Evolutionary conservation across 2,329 filamentous ascomycete species (phyloP).

Genomic region (Penicillium sp.): DNA sequence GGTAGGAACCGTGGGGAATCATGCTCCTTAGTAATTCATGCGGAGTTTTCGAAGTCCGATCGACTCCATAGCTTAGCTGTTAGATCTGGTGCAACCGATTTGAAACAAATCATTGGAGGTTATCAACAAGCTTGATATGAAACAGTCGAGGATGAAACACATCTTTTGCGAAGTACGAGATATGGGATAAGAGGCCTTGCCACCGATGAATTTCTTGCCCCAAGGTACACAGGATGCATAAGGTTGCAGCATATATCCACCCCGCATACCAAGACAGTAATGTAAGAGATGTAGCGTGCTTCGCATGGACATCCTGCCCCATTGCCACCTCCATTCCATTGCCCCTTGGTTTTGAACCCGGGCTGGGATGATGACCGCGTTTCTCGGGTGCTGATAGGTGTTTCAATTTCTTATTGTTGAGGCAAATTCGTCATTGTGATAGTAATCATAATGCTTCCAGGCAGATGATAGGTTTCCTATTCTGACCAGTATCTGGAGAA

Average conservation of each 20-base stretch:
- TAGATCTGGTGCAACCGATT: not conserved
- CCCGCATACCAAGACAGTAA: not conserved
- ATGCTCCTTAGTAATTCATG: not conserved
- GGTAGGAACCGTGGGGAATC: not conserved
- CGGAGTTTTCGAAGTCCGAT: not conserved
- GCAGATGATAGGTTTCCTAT: not conserved
- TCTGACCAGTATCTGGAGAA: not conserved
- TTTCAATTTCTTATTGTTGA: not conserved
- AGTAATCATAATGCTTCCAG: not conserved
- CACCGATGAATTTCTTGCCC: not conserved
- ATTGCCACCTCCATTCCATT: not conserved
- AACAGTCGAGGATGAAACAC: not conserved
- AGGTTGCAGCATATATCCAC: constrained; percentile 3
- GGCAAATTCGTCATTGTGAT: not conserved
- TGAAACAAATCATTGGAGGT: not conserved
- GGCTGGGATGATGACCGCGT: not conserved
- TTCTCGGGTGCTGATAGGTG: not conserved
- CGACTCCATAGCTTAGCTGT: not conserved
- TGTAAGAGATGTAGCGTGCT: not conserved
- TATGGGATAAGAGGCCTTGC: not conserved
- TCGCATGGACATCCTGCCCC: not conserved
- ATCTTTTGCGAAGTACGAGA: not conserved
- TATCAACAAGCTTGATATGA: not conserved
- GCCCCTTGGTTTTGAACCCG: not conserved
- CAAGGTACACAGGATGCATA: constrained; percentile 1